These are phyloP conservation scores for Passalora sequoiae DNA, from an alignment of 2,329 filamentous ascomycete genomes.

Conservation along the genomic window DNA sequence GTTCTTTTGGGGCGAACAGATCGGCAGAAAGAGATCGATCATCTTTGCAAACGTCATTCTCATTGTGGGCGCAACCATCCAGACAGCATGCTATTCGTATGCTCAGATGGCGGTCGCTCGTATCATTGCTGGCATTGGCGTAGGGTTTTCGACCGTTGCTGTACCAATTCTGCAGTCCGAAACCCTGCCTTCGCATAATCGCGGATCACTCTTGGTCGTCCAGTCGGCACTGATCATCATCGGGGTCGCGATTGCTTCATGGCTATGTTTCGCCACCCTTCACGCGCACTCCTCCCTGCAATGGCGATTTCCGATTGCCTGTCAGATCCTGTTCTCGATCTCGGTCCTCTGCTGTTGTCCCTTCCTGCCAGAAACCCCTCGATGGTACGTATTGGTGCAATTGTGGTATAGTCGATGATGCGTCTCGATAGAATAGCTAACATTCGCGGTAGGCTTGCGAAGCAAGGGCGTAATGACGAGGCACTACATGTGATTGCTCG, in stretches of 20 bases:
- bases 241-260: conserved; percentile 28
- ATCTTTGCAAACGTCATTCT: conserved; percentile 26
- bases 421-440: no score
- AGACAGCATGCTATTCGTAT: conserved; percentile 25
- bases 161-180: conserved; percentile 30
- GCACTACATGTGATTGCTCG: conserved; percentile 29
- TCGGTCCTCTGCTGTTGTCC: conserved; percentile 27
- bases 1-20: conserved; percentile 25
- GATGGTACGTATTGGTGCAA: no score
- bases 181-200: conserved; percentile 30
- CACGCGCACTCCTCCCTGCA: conserved; percentile 25
- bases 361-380: conserved; percentile 28
- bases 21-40: conserved; percentile 26
- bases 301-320: conserved; percentile 31
- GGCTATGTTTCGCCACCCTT: conserved; percentile 28
- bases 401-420: no score
- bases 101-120: conserved; percentile 25
- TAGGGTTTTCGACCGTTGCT: conserved; percentile 29
- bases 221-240: conserved; percentile 30
- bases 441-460: no score
- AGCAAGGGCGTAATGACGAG: conserved; percentile 26
- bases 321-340: conserved; percentile 29
- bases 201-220: conserved; percentile 26
- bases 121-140: conserved; percentile 27
- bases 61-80: conserved; percentile 25